These are phyloP conservation scores for Corylus heterophylla DNA, from an alignment of 306 rosid genomes.

Conservation along the genomic window DNA sequence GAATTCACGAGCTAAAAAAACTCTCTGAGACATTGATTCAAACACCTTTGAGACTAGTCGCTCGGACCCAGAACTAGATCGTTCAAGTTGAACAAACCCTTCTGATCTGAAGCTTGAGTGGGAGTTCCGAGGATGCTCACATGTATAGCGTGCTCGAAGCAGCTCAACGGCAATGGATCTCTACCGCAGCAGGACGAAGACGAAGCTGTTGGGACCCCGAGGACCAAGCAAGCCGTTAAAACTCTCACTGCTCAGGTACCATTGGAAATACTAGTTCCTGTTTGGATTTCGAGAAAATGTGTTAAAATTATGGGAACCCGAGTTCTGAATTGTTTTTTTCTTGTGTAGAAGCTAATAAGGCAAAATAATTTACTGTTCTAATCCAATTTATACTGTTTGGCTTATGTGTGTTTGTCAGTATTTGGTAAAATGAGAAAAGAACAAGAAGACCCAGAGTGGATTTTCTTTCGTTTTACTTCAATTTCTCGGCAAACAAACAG, in stretches of 20 bases:
- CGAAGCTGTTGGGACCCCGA: constrained; percentile 66
- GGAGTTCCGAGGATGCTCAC: constrained; percentile 66
- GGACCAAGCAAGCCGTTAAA: constrained; percentile 88
- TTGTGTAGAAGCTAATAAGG: constrained; percentile 2
- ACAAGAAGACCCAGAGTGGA: not conserved
- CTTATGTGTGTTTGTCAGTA: constrained; percentile 9
- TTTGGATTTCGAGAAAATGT: constrained; percentile 32
- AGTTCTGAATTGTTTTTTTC: not conserved
- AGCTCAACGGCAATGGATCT: constrained; percentile 82
- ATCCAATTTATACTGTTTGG: constrained; percentile 1
- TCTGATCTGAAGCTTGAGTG: constrained; percentile 16
- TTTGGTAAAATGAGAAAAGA: not conserved
- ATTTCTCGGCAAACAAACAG: constrained; percentile 7
- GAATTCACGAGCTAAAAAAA: not conserved
- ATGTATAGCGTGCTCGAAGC: constrained; percentile 93
- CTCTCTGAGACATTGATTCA: constrained; percentile 19
- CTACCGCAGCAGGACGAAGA: constrained; percentile 66
- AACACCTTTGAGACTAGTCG: constrained; percentile 15
- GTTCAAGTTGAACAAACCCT: constrained; percentile 22
- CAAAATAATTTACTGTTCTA: not conserved
- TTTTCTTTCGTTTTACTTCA: constrained; percentile 5
- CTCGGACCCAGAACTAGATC: constrained; percentile 42
- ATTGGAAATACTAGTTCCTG: constrained; percentile 9
- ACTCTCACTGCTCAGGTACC: constrained; percentile 89
- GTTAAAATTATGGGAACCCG: not conserved